phyloP scores from a whole-genome alignment of 768 basidiomycete genomes.

The Mycena leptocephala region DNA sequence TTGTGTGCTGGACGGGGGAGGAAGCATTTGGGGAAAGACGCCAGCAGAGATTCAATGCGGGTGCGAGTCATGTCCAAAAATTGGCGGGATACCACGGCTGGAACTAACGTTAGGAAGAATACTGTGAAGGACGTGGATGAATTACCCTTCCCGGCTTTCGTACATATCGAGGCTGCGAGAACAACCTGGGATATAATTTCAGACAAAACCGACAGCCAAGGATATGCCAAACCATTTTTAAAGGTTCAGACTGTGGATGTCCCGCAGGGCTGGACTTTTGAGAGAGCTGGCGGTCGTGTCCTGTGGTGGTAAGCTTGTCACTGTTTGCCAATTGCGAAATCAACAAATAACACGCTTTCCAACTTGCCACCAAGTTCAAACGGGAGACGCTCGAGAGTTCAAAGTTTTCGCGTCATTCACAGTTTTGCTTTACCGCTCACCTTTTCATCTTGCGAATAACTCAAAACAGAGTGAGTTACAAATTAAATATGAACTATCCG shows the following conservation, averaged over 20 bases:
- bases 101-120: not conserved
- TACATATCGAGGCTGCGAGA: conserved; percentile 95
- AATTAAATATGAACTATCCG: no score
- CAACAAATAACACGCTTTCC: not conserved
- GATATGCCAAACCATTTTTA: not conserved
- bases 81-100: conserved; percentile 96
- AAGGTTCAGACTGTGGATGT: not conserved
- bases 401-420: no score
- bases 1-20: conserved; percentile 86
- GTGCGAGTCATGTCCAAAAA: conserved; percentile 95
- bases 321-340: not conserved
- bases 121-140: not conserved
- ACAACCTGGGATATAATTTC: conserved; percentile 74
- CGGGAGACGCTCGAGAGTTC: not conserved
- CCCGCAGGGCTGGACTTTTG: not conserved
- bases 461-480: no score
- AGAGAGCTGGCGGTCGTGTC: conserved; percentile 27
- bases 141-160: conserved; percentile 92
- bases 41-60: conserved; percentile 94
- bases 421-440: no score
- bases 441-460: no score
- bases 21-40: conserved; percentile 97
- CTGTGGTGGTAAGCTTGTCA: not conserved
- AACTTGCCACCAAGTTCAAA: no score
- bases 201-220: not conserved